A percentile compares a stretch with the other conserved stretches of the same genome.
These are phyloP conservation scores for Lichtheimia corymbifera DNA, from an alignment of 371 early-diverging fungal species.

Conservation along the genomic window DNA sequence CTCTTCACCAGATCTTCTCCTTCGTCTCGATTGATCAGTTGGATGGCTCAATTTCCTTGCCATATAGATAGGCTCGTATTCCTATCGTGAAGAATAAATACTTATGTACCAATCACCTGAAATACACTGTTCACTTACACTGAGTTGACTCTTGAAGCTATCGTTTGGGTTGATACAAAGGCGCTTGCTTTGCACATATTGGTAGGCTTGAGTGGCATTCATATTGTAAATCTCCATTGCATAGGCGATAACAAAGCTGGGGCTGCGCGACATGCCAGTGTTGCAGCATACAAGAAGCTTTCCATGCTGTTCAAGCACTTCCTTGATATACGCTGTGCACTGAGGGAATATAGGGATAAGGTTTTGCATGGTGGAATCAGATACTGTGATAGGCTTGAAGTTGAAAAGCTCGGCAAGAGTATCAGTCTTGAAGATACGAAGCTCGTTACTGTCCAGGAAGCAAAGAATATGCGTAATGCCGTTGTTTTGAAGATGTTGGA, in stretches of 20 bases:
- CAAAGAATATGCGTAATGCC: slow-evolving; percentile 79
- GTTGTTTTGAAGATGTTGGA: slow-evolving; percentile 42
- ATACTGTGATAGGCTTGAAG: slow-evolving; percentile 54
- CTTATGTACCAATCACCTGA: background rate
- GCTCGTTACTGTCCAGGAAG: slow-evolving; percentile 68
- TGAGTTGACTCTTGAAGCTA: slow-evolving; percentile 78
- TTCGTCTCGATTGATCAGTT: slow-evolving; percentile 49
- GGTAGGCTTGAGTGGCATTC: slow-evolving; percentile 72
- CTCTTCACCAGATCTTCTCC: slow-evolving; percentile 59
- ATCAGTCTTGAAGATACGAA: slow-evolving; percentile 38
- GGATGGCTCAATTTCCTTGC: slow-evolving; percentile 52
- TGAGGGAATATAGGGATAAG: slow-evolving; percentile 76
- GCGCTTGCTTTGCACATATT: slow-evolving; percentile 80
- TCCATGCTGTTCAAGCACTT: slow-evolving; percentile 52
- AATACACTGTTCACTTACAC: slow-evolving; percentile 42
- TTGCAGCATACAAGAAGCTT: slow-evolving; percentile 83
- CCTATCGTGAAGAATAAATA: slow-evolving; percentile 38
- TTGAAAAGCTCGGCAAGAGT: slow-evolving; percentile 22
- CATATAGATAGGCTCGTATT: slow-evolving; percentile 78
- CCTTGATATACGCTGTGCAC: slow-evolving; percentile 59
- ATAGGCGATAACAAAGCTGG: slow-evolving; percentile 88
- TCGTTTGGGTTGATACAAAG: slow-evolving; percentile 88
- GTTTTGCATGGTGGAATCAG: slow-evolving; percentile 67
- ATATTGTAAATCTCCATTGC: slow-evolving; percentile 74
- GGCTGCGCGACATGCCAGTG: slow-evolving; percentile 84